These are phyloP conservation scores for Dactylonectria estremocensis DNA, from an alignment of 2,329 filamentous ascomycete genomes.

Conservation along the genomic window DNA sequence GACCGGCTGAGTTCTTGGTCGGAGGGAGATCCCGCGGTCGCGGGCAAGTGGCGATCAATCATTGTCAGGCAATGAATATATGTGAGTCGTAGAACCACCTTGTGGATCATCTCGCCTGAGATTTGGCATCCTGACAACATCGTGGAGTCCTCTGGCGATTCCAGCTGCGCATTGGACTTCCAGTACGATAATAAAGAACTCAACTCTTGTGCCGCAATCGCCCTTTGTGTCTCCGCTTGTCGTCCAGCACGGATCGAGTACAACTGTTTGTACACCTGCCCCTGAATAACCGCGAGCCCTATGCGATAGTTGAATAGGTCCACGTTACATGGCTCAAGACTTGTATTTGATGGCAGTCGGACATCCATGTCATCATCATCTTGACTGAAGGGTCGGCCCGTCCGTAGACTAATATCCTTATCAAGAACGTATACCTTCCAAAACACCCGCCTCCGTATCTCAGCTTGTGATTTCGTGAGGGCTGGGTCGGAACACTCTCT, in stretches of 20 bases:
- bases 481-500: constrained; percentile 20
- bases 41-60: constrained; percentile 40
- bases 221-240: constrained; percentile 33
- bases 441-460: constrained; percentile 43
- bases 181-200: constrained; percentile 42
- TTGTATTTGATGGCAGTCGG: constrained; percentile 35
- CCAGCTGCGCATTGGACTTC: constrained; percentile 34
- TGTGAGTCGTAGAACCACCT: constrained; percentile 45
- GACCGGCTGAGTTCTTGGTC: neutral
- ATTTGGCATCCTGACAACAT: constrained; percentile 31
- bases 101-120: constrained; percentile 42
- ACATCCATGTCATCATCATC: constrained; percentile 50
- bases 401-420: constrained; percentile 47
- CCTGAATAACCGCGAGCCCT: constrained; percentile 46
- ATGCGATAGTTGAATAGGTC: constrained; percentile 44
- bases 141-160: constrained; percentile 8
- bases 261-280: constrained; percentile 44
- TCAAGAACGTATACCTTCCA: constrained; percentile 46
- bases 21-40: constrained; percentile 10
- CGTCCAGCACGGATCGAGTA: constrained; percentile 44
- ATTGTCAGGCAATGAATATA: constrained; percentile 46
- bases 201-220: constrained; percentile 40
- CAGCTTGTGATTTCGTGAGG: constrained; percentile 29
- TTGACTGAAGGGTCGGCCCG: constrained; percentile 41
- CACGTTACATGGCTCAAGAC: constrained; percentile 17